A percentile compares a stretch with the other conserved stretches of the same genome.
These are phyloP conservation scores for Allium cepa DNA, from an alignment of 106 monocot species.

Conservation along the genomic window DNA sequence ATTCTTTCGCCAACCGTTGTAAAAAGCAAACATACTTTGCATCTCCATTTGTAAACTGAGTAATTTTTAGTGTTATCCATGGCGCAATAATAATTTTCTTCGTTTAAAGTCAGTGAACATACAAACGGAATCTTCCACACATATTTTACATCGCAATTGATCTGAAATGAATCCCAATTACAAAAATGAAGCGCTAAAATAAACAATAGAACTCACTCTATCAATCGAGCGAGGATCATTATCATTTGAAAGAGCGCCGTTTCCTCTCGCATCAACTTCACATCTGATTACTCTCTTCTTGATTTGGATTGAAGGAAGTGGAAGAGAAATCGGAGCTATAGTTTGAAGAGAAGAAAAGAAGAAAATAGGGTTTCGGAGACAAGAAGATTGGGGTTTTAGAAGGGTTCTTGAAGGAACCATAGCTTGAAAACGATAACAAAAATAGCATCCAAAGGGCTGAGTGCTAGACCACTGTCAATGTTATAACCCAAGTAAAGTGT, in stretches of 20 bases:
- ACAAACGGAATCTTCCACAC: background rate
- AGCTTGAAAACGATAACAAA: background rate
- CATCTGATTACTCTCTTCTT: slow-evolving; percentile 15
- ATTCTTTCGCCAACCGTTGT: no score
- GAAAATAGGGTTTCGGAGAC: slow-evolving; percentile 1
- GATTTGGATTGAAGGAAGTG: background rate
- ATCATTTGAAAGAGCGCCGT: slow-evolving; percentile 55
- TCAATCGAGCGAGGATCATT: slow-evolving; percentile 38
- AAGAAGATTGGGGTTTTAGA: slow-evolving; percentile 1
- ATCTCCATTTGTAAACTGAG: background rate
- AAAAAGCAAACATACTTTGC: background rate
- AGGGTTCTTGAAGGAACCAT: background rate
- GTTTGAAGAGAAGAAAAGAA: slow-evolving; percentile 5
- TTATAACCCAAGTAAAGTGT: no score
- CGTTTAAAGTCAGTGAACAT: no score
- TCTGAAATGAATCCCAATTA: background rate
- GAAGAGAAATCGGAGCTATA: background rate
- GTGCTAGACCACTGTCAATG: no score
- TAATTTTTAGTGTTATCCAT: background rate
- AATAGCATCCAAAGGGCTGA: no score
- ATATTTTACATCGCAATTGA: background rate
- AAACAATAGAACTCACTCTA: slow-evolving; percentile 19
- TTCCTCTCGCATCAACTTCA: slow-evolving; percentile 51
- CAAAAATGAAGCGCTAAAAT: slow-evolving; percentile 1
- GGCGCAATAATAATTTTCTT: no score